These are phyloP conservation scores for Chaetomiaceae sp. DNA, from an alignment of 2,329 filamentous ascomycete genomes.

Conservation along the genomic window DNA sequence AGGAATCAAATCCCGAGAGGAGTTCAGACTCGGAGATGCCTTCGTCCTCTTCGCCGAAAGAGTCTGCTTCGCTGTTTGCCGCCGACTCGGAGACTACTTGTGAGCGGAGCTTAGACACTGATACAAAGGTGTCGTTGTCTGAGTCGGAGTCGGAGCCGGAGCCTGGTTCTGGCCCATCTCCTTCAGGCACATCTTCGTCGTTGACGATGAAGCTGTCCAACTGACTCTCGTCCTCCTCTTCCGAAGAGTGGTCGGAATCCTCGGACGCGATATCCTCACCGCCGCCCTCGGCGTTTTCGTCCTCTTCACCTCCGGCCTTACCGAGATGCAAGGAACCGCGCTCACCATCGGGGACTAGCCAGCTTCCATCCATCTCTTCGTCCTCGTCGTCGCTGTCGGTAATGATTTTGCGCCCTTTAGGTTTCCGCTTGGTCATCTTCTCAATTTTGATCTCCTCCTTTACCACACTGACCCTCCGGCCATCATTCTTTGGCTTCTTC, in stretches of 20 bases:
- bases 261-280: slow-evolving; percentile 73
- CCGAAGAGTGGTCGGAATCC: slow-evolving; percentile 58
- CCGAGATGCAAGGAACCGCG: slow-evolving; percentile 59
- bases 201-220: slow-evolving; percentile 53
- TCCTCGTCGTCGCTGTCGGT: slow-evolving; percentile 64
- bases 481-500: slow-evolving; percentile 38
- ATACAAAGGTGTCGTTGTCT: slow-evolving; percentile 37
- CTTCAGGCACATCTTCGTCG: slow-evolving; percentile 40
- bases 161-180: slow-evolving; percentile 16
- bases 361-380: slow-evolving; percentile 66
- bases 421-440: slow-evolving; percentile 33
- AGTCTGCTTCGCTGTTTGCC: slow-evolving; percentile 31
- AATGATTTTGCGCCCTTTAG: slow-evolving; percentile 52
- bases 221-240: slow-evolving; percentile 51
- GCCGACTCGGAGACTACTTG: slow-evolving; percentile 34
- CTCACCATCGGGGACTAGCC: slow-evolving; percentile 70
- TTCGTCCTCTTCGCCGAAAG: slow-evolving; percentile 32
- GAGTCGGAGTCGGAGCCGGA: slow-evolving; percentile 27
- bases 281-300: slow-evolving; percentile 82
- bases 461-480: slow-evolving; percentile 32
- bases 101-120: slow-evolving; percentile 35
- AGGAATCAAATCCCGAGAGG: slow-evolving; percentile 14
- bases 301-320: slow-evolving; percentile 76
- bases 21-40: slow-evolving; percentile 23
- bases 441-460: slow-evolving; percentile 34